Evolutionary conservation across 2,329 filamentous ascomycete genomes (phyloP), one percentile per base, ranked within the genome.

Genomic region (Pseudogymnoascus sp.): DNA sequence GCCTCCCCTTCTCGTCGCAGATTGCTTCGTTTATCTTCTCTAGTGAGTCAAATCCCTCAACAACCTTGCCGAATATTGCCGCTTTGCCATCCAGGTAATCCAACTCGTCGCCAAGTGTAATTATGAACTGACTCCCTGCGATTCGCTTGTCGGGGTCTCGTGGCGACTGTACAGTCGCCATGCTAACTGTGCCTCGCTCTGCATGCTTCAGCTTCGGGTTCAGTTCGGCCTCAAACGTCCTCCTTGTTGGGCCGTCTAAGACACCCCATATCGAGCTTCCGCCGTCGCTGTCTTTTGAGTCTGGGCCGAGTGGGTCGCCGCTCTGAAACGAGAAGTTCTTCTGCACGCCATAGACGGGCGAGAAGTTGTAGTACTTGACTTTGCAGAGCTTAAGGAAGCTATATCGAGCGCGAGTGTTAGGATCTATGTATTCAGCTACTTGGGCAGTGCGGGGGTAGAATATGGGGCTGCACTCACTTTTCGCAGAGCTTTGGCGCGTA

Each of bases 371-470:
- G 79, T 97, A 99, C 80, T 97, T 99, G 77, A 92, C 82, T 79
- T 97, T 97, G 85, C 95, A 97, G 70, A 99, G 90, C 82, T 99
- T 97, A 64, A 99, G 81, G 76, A 99, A 97, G 82, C 91, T 96
- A 76, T 67, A 74, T 72, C 69, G 72, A 69, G 69, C 70, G 72
- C 72, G 76, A 68, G 71, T 80, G 80, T 86, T 79, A 81, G 80
- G 79, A 72, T 78, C 74, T 66, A 72, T 66, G 75, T 75, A 74
- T 79, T 88, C 79, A 87, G 84, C 79, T 72, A 71, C 63, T 67
- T 68, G 64, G 68, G 65, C 65, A 65, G 63, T 47, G 63, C 64
- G 38, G 60, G 61, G 42, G 63, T 60, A 15, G n/a, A 38, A 61
- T 4, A 33, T 65, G 64, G 60, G 33, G 50, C 3, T 17, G 36